These are phyloP conservation scores for Leishmania tropica DNA, from an alignment of 208 protist genomes.

Conservation along the genomic window DNA sequence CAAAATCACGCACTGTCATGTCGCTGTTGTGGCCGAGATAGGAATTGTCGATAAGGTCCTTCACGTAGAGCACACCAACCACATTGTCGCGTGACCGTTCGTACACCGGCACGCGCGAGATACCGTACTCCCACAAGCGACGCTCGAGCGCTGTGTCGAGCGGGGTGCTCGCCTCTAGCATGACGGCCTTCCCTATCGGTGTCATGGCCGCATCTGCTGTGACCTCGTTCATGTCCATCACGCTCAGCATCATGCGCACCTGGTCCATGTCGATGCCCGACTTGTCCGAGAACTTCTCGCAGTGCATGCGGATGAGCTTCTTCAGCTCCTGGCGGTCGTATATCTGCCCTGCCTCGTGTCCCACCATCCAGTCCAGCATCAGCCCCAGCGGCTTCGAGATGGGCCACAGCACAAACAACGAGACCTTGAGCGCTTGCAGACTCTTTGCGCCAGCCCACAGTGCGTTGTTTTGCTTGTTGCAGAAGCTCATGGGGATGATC, in stretches of 20 bases:
- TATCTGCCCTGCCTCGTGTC: slow-evolving; percentile 70
- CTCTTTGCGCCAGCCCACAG: slow-evolving; percentile 59
- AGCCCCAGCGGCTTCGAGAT: slow-evolving; percentile 74
- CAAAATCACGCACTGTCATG: slow-evolving; percentile 58
- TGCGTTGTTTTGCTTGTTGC: slow-evolving; percentile 74
- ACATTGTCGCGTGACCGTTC: slow-evolving; percentile 37
- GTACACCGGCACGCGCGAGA: slow-evolving; percentile 79
- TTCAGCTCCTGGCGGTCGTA: slow-evolving; percentile 84
- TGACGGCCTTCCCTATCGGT: slow-evolving; percentile 53
- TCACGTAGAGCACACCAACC: slow-evolving; percentile 78
- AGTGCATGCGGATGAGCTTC: slow-evolving; percentile 76
- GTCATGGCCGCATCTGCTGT: slow-evolving; percentile 57
- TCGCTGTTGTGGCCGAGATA: slow-evolving; percentile 32
- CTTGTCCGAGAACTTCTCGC: slow-evolving; percentile 72
- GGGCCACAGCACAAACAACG: slow-evolving; percentile 69
- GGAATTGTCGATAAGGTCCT: slow-evolving; percentile 60
- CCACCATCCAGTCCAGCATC: slow-evolving; percentile 74
- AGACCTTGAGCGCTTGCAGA: slow-evolving; percentile 59
- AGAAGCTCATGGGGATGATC: slow-evolving; percentile 82
- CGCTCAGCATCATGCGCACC: slow-evolving; percentile 77
- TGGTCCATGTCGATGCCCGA: slow-evolving; percentile 70
- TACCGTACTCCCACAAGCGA: slow-evolving; percentile 70
- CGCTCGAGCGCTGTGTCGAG: slow-evolving; percentile 53
- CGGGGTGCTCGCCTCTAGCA: slow-evolving; percentile 42
- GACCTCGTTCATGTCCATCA: slow-evolving; percentile 69